Evolutionary conservation across 1,139 yeast species (phyloP), one percentile per base, ranked within the genome.

Genomic region (Saccharomyces hybrid): DNA sequence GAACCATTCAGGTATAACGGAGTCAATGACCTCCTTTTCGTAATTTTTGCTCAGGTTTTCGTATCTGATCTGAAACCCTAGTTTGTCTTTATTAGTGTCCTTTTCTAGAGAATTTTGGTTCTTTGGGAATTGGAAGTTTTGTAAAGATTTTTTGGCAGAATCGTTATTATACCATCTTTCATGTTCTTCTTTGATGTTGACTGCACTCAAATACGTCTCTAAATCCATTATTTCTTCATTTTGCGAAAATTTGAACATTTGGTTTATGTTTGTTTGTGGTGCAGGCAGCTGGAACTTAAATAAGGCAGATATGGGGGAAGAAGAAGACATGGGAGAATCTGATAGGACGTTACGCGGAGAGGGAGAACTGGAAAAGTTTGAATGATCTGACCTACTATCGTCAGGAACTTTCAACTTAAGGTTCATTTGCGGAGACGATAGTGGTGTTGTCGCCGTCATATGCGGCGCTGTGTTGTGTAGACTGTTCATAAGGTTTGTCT

Each of bases 211-310:
- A 51, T 70, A 69, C 27, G 66, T 58, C 44, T 70, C 72, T 47
- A 70, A 55, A 54, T 69, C 69, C 61, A 62, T 64, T n/a, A 68
- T 60, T 58, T 77, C 79, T 59, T 77, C 80, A 54, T 76, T 75
- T 55, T 77, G 78, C 47, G 78, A 65, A 47, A 76, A 69, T 58
- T 74, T 75, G 65, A 77, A 77, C 13, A 69, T 61, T 13, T 66
- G 58, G 6, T 62, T 54, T 23, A 61, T 59, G 25, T 51, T 52
- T 7, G 58, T 52, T 8, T 56, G 54, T 26, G 58, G 49, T 5
- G 68, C 9, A 54, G 75, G 75, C 48, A 72, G 57, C 54, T 70
- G 73, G 56, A 73, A 72, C 57, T 72, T 70, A 29, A 72, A 68
- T 41, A 73, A 57, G 42, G 67, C 65, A 14, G 70, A 65, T n/a